These are phyloP conservation scores for Metrosideros polymorpha DNA, from an alignment of 441 rosid species.

Conservation along the genomic window DNA sequence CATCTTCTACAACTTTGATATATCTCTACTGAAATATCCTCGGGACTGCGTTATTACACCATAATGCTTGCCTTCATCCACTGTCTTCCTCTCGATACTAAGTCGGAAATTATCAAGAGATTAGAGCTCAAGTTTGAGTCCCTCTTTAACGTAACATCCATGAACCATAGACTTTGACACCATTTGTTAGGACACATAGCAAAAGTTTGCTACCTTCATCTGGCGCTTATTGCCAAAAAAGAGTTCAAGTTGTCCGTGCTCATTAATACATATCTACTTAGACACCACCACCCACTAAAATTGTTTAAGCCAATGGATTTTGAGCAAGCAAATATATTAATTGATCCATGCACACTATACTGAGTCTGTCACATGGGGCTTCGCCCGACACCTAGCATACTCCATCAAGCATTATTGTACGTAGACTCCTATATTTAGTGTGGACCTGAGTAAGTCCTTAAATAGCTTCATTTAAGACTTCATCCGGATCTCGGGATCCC, in stretches of 20 bases:
- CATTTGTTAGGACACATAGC: not conserved
- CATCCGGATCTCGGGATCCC: too few species aligned
- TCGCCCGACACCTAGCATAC: not conserved
- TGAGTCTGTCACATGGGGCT: fast-evolving
- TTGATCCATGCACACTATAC: too few species aligned
- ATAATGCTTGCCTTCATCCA: not conserved
- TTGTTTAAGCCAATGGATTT: not conserved
- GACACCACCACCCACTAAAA: not conserved
- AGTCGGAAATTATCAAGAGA: not conserved
- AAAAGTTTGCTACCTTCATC: not conserved
- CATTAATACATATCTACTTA: not conserved
- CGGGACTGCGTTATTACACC: not conserved
- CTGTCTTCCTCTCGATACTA: not conserved
- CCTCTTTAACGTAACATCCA: not conserved
- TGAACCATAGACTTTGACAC: not conserved
- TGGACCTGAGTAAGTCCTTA: too few species aligned
- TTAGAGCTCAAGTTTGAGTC: not conserved
- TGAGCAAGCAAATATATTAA: not conserved
- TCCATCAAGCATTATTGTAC: not conserved
- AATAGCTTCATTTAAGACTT: too few species aligned
- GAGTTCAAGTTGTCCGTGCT: not conserved
- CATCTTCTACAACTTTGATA: not conserved
- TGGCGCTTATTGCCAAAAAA: not conserved
- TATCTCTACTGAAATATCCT: not conserved
- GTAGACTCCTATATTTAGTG: not conserved